Base-by-base conservation (phyloP, 441 rosid genomes). In the Eruca vesicaria region DNA sequence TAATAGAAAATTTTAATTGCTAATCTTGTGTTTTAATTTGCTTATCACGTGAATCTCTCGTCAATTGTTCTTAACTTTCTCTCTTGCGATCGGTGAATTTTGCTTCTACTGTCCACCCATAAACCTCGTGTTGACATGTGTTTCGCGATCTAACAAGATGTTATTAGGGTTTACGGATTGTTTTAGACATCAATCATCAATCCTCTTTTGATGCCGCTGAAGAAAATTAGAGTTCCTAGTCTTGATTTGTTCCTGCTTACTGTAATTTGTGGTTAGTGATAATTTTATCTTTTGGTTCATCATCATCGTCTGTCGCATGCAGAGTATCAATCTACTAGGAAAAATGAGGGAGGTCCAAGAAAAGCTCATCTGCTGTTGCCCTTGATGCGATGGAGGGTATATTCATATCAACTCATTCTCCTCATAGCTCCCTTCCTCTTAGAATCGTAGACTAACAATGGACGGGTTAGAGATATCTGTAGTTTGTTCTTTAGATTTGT, bases 351-450 rank as follows among this genome's bases (percentile, higher is more conserved):
- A 86, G 57, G 94, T 84, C 90, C 14, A 86, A 81, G 58, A 90
- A 90, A 64, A 89, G 94, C 77, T 86, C 88, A 12, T 73, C 90
- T 0, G 86, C 86, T 65, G 72, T 68, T 63, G 60, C 92, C 16
- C 89, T 88, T 48, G 82, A 73, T 71, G 94, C n/a, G n/a, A n/a
- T n/a, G n/a, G n/a, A n/a, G 96, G 98, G 98, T 94, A 58, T 10
- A n/a, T 11, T 32, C 26, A 80, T 1, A 20, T 29, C 10, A 10
- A 3, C 2, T 33, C 6, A 38, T 41, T 28, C 50, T 33, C 18
- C 58, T 23, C 26, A 23, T 23, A 26, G 41, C 32, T 55, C 55
- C 33, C 23, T 5, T 23, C 26, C 26, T 23, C 26, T 23, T 23
- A 23, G 3, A 23, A 23, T 23, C 26, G 26, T 23, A 23, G 26